Evolutionary conservation across 257 asterid species (phyloP).

Genomic region (Nicotiana undulata): DNA sequence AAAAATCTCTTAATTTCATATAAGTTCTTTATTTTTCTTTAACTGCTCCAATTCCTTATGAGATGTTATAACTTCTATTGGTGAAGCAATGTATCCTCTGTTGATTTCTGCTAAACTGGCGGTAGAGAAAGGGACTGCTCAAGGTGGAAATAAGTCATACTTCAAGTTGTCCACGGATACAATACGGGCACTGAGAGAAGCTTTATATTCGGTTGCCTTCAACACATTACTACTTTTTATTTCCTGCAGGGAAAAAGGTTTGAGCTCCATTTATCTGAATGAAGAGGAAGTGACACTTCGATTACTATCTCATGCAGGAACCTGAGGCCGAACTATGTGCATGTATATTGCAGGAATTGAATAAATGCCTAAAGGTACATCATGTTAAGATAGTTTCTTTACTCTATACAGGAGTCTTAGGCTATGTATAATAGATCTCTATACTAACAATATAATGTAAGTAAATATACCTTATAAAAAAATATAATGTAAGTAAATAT

Average conservation of each 20-base stretch:
- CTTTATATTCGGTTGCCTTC: conserved; percentile 57
- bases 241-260: background rate
- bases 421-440: too few species aligned
- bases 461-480: too few species aligned
- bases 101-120: conserved; percentile 80
- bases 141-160: conserved; percentile 61
- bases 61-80: conserved; percentile 30
- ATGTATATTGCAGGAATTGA: too few species aligned
- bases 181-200: conserved; percentile 67
- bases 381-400: too few species aligned
- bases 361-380: too few species aligned
- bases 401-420: too few species aligned
- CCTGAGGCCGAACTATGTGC: conserved; percentile 77
- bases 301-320: conserved; percentile 43
- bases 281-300: conserved; percentile 9
- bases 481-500: too few species aligned
- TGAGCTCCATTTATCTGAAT: background rate
- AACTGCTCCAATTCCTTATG: background rate
- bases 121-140: conserved; percentile 75
- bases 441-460: too few species aligned
- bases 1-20: conserved; percentile 23
- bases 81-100: conserved; percentile 82
- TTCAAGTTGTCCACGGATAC: conserved; percentile 57
- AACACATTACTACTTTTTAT: background rate
- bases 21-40: background rate